Percentiles rank a stretch among this genome's conserved stretches.
phyloP scores from a whole-genome alignment of 2,329 filamentous ascomycete species.

The Phyllosticta paracitricarpa region DNA sequence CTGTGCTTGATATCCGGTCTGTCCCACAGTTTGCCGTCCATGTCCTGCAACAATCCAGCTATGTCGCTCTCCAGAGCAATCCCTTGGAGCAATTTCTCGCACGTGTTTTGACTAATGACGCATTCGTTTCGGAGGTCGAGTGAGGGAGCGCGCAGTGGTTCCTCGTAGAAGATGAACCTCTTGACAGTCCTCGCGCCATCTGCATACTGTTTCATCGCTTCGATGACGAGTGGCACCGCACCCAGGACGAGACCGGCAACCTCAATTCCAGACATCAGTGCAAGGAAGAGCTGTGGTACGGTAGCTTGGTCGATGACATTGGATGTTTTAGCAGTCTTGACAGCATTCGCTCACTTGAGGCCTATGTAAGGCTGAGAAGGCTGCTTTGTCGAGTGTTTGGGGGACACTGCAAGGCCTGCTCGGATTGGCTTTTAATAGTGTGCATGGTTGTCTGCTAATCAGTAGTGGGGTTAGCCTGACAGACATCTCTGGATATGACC shows the following conservation, averaged over 20 bases:
- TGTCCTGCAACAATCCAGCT: constrained; percentile 15
- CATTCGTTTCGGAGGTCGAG: constrained; percentile 17
- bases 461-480: too few relatives aligned
- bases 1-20: constrained; percentile 12
- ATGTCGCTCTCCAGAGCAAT: constrained; percentile 15
- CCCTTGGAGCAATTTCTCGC: constrained; percentile 17
- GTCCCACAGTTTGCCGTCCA: constrained; percentile 17
- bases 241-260: constrained; percentile 19
- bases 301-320: not conserved
- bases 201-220: constrained; percentile 23
- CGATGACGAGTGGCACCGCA: constrained; percentile 20
- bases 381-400: too few relatives aligned
- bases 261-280: constrained; percentile 18
- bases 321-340: too few relatives aligned
- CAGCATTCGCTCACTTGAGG: too few relatives aligned
- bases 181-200: constrained; percentile 22
- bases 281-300: not conserved
- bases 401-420: too few relatives aligned
- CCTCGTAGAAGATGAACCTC: constrained; percentile 17
- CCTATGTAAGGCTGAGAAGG: too few relatives aligned
- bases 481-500: too few relatives aligned
- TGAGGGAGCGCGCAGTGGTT: constrained; percentile 17
- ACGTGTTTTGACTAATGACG: constrained; percentile 20
- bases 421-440: too few relatives aligned
- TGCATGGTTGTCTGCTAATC: too few relatives aligned